Evolutionary conservation across 495 filamentous ascomycete genomes (phyloP).

Genomic region (Halenospora varia): DNA sequence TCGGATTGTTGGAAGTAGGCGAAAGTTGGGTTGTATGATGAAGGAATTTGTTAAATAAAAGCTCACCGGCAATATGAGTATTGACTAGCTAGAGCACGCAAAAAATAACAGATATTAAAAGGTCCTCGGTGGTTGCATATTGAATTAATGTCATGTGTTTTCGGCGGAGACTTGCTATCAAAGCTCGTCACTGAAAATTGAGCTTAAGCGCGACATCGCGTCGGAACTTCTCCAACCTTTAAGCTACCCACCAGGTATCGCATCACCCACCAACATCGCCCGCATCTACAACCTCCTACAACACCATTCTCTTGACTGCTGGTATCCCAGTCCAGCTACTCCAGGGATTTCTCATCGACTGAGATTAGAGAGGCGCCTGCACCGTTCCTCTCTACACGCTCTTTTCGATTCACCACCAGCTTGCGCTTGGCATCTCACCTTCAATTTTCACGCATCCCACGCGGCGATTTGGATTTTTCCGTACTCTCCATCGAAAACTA

Average conservation of each 20-base stretch:
- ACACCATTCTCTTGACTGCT: conserved; percentile 3
- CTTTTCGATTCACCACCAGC: conserved; percentile 15
- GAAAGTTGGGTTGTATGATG: too few species aligned
- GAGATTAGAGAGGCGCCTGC: conserved; percentile 26
- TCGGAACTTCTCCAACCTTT: not conserved
- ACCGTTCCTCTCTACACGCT: conserved; percentile 28
- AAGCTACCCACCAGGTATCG: too few species aligned
- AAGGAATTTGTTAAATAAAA: too few species aligned
- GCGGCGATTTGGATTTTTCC: not conserved
- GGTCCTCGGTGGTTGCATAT: too few species aligned
- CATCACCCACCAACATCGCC: conserved; percentile 10
- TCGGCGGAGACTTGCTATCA: too few species aligned
- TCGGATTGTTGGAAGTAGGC: too few species aligned
- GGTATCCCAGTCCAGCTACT: conserved; percentile 9
- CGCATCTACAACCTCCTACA: not conserved
- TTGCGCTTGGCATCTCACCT: not conserved
- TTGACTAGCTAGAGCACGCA: too few species aligned
- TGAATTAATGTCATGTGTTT: too few species aligned
- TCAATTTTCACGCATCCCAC: not conserved
- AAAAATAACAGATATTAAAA: too few species aligned
- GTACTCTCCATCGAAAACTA: not conserved
- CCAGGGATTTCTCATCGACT: conserved; percentile 6
- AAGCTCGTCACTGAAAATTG: too few species aligned
- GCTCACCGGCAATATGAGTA: too few species aligned
- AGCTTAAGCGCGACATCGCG: not conserved